Percentiles rank a stretch among this genome's conserved stretches.
Evolutionary conservation across 768 basidiomycete species (phyloP).

Genomic region (Pleurotus cornucopiae): DNA sequence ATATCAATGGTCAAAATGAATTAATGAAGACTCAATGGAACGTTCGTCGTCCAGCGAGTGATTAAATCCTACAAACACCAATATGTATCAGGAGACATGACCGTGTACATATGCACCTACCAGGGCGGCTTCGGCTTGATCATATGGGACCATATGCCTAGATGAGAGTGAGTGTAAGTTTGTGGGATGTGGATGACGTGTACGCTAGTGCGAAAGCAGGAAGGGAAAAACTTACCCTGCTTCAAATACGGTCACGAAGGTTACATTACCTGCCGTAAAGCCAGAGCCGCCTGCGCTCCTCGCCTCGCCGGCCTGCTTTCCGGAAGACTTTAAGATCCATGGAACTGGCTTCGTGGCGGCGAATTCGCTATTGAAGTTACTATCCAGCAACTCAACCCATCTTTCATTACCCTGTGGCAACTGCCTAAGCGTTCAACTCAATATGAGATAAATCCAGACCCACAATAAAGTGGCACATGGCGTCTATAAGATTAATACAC

Average conservation of each 20-base stretch:
- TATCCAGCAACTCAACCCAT: conserved; percentile 66
- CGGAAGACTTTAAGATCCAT: conserved; percentile 52
- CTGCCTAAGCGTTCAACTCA: not conserved
- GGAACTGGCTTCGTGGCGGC: conserved; percentile 38
- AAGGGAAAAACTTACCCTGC: conserved; percentile 60
- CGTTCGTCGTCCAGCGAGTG: conserved; percentile 52
- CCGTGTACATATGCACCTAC: conserved; percentile 33
- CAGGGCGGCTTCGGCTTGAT: conserved; percentile 84
- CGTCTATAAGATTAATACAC: conserved; percentile 39
- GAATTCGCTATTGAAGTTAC: conserved; percentile 62
- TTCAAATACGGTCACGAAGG: conserved; percentile 72
- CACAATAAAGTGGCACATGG: conserved; percentile 86
- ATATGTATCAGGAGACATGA: conserved; percentile 1
- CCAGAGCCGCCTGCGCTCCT: conserved; percentile 64
- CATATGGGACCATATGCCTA: conserved; percentile 88
- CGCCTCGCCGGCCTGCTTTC: conserved; percentile 61
- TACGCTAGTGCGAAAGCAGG: not conserved
- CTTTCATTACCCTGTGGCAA: conserved; percentile 64
- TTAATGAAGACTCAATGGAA: conserved; percentile 33
- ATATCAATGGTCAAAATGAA: not conserved
- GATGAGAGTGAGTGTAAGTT: conserved; percentile 1
- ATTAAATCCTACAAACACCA: conserved; percentile 45
- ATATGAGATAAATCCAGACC: conserved; percentile 15
- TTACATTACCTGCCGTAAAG: conserved; percentile 75
- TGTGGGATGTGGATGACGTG: not conserved